Evolutionary conservation across 1,284 basidiomycete genomes (phyloP), one percentile per base, ranked within the genome.

Genomic region (Naganishia liquefaciens): DNA sequence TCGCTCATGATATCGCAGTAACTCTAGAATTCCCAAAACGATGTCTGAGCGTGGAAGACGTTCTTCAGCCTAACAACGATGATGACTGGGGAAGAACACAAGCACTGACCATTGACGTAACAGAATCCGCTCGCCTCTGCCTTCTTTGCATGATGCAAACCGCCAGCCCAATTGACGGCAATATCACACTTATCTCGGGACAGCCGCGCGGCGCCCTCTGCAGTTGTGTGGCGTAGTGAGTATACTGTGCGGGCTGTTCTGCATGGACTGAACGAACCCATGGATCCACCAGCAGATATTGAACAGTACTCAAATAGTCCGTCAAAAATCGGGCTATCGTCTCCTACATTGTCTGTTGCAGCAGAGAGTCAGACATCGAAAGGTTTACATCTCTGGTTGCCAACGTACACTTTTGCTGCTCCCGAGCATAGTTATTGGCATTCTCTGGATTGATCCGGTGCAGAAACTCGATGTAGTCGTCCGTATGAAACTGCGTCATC

Each of bases 131-230:
- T 94, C 0, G 95, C 95, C 80, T 99, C 96, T 50, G 93, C 91
- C 82, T 98, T 99, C 81, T 99, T 99, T 2, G 95, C 93, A 75
- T 99, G 95, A 76, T 99, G 95, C 62, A 99, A 82, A 7, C 95
- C 95, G 19, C 95, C 95, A 2, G 95, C 95, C 95, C 95, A 99
- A 76, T 99, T 99, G 65, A 99, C 87, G 1, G 95, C 95, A 71
- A 98, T 98, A 76, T 99, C 95, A 77, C 94, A 98, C 78, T 98
- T 99, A 80, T 98, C 94, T 60, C 95, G 83, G 70, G 92, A 96
- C 27, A 99, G 80, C 46, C 95, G 84, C 13, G 95, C 94, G 44
- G 96, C 95, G 52, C 95, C 94, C 90, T 99, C 94, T 93, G 39
- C 9, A 25, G 52, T 9, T 13, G 46, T 23, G 5, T 2, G 5